A percentile compares a stretch with the other conserved stretches of the same genome.
Conservation (phyloP, 1,139 yeast genomes). For the Suhomyces kunorum region DNA sequence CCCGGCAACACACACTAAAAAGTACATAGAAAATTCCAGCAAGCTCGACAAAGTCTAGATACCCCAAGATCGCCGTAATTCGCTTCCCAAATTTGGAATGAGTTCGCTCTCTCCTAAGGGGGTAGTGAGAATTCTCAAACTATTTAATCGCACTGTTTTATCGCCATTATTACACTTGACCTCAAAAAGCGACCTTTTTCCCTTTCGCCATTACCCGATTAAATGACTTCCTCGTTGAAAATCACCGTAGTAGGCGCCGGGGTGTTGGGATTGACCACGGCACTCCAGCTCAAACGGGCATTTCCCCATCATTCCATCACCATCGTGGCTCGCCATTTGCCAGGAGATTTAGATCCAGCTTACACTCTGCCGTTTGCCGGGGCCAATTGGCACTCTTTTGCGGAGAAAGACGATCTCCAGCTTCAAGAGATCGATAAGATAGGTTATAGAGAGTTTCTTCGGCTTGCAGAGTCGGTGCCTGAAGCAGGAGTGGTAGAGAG, state of each 20-base stretch:
- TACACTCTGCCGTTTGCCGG: slow-evolving; percentile 49
- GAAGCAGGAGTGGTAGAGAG: slow-evolving; percentile 47
- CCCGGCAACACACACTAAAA: no score
- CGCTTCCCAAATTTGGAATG: no score
- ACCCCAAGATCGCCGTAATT: no score
- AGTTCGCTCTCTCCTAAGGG: no score
- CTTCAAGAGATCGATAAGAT: slow-evolving; percentile 41
- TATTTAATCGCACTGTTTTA: no score
- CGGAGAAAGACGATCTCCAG: slow-evolving; percentile 29
- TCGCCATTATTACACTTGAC: no score
- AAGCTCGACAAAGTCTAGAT: no score
- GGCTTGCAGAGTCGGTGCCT: slow-evolving; percentile 44
- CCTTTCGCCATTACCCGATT: no score
- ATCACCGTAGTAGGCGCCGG: slow-evolving; percentile 45
- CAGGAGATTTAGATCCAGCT: slow-evolving; percentile 40
- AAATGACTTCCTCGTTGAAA: neutral
- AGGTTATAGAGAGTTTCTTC: slow-evolving; percentile 42
- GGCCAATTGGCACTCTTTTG: slow-evolving; percentile 51
- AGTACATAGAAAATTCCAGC: neutral
- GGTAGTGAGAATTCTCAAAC: no score
- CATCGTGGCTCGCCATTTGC: slow-evolving; percentile 37
- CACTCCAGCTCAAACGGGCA: slow-evolving; percentile 30
- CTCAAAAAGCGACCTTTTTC: no score
- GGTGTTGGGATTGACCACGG: slow-evolving; percentile 43
- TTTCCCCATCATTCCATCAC: slow-evolving; percentile 27